These are phyloP conservation scores for Geotrichum restrictum DNA, from an alignment of 1,139 yeast species.

Conservation along the genomic window DNA sequence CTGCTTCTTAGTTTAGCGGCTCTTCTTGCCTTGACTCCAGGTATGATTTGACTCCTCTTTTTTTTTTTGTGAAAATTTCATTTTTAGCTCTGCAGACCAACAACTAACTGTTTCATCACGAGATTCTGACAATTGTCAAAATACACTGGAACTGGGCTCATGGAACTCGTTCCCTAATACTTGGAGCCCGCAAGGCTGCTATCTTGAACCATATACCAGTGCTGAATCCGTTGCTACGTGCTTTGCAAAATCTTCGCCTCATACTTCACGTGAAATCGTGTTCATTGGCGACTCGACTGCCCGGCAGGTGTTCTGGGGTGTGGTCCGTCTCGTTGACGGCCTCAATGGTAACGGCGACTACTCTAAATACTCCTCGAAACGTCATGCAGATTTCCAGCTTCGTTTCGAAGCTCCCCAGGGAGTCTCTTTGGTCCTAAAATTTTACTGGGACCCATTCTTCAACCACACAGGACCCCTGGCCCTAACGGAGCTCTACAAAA, in stretches of 20 bases:
- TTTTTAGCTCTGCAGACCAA: too few relatives aligned
- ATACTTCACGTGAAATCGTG: neutral
- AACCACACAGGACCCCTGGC: slow-evolving; percentile 14
- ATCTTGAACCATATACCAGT: neutral
- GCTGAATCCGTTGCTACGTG: neutral
- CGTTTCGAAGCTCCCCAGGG: neutral
- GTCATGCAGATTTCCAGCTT: slow-evolving; percentile 13
- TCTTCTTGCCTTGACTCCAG: neutral
- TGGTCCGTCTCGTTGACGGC: slow-evolving; percentile 13
- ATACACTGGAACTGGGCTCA: neutral
- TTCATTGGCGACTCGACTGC: slow-evolving; percentile 23
- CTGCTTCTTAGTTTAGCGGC: neutral
- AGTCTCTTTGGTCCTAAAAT: neutral
- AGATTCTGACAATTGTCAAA: slow-evolving; percentile 3
- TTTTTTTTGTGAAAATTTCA: too few relatives aligned
- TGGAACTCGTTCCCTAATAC: slow-evolving; percentile 5
- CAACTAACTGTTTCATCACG: neutral
- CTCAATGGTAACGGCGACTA: slow-evolving; percentile 12
- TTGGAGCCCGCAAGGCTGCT: slow-evolving; percentile 12
- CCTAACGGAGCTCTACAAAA: neutral
- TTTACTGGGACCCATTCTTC: slow-evolving; percentile 22
- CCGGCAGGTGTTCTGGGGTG: slow-evolving; percentile 22
- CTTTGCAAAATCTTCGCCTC: neutral
- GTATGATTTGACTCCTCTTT: neutral
- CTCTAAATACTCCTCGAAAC: slow-evolving; percentile 5